Conservation (phyloP, 192 early-diverging fungal genomes). For the Obelidium mucronatum region DNA sequence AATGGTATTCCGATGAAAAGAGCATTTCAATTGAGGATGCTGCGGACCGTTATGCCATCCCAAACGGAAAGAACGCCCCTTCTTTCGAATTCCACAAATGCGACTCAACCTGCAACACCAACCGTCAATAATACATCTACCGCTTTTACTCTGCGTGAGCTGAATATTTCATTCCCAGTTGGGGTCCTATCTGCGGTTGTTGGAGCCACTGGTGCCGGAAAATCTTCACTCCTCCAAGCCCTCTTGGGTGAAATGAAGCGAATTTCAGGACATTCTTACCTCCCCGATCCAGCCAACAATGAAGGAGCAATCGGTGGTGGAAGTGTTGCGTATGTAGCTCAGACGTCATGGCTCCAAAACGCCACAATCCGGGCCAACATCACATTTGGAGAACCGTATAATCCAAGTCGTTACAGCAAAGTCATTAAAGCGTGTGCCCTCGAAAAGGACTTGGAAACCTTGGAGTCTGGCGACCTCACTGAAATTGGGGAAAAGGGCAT, state of each 20-base stretch:
- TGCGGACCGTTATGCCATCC: too few relatives aligned
- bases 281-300: constrained; percentile 33
- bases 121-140: background rate
- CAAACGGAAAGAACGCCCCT: constrained; percentile 28
- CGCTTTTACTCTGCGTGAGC: constrained; percentile 32
- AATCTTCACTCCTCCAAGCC: constrained; percentile 77
- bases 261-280: constrained; percentile 36
- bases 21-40: constrained; percentile 3
- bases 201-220: constrained; percentile 67
- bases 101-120: background rate
- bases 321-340: constrained; percentile 82
- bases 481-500: constrained; percentile 76
- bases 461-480: constrained; percentile 87
- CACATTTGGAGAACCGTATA: constrained; percentile 79
- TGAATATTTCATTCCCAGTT: constrained; percentile 27
- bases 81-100: background rate
- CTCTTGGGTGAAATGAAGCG: constrained; percentile 81
- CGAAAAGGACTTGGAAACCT: constrained; percentile 80
- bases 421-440: constrained; percentile 89
- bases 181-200: constrained; percentile 23
- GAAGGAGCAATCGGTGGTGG: background rate
- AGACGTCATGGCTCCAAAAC: constrained; percentile 70
- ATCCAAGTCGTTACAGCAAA: constrained; percentile 76
- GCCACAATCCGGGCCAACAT: constrained; percentile 76
- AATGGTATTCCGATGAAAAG: constrained; percentile 29